Base-by-base conservation (phyloP, 306 rosid genomes). In the Amphicarpaea edgeworthii region DNA sequence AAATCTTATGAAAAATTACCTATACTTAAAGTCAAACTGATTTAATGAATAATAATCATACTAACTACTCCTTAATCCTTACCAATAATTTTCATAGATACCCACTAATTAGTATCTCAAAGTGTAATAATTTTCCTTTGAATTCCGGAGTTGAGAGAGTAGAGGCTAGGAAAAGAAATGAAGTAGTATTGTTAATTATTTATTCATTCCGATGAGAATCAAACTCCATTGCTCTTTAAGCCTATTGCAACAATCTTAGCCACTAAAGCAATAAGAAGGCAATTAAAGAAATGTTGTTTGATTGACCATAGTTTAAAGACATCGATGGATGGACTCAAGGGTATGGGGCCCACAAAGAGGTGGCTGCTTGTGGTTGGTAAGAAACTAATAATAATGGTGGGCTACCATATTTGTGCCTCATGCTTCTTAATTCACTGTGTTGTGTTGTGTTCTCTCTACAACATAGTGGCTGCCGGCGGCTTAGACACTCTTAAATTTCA, bases 301-400 rank as follows among this genome's bases (percentile, higher is more conserved):
- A 53, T 53, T 19, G 62, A 23, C 0, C 15, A 54, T 20, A 54
- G 30, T 8, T 54, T 20, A 21, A 54, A 20, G 62, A 28, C 0
- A 12, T 30, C 6, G 37, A 30, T 30, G 37, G 37, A 30, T 30
- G 37, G 37, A 30, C 4, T 3, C 7, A 30, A 45, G 40, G 3
- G 10, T 43, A 46, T 53, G 65, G 68, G 64, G 9, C 9, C 75
- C 76, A 46, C 23, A 38, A 64, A 49, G 43, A 70, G 58, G 79
- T 66, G 70, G 79, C 23, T 60, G 78, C 68, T 58, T 34, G 26
- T 43, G 20, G 67, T 37, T 26, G 42, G 55, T 19, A 73, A 55
- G 23, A 26, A 59, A 21, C 14, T 67, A 34, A 42, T 20, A 9
- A 20, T 51, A 24, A 49, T 16, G 53, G 66, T 28, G 46, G 68